Base-by-base conservation (phyloP, 768 basidiomycete genomes). In the Xerocomus brunneocitrinus region DNA sequence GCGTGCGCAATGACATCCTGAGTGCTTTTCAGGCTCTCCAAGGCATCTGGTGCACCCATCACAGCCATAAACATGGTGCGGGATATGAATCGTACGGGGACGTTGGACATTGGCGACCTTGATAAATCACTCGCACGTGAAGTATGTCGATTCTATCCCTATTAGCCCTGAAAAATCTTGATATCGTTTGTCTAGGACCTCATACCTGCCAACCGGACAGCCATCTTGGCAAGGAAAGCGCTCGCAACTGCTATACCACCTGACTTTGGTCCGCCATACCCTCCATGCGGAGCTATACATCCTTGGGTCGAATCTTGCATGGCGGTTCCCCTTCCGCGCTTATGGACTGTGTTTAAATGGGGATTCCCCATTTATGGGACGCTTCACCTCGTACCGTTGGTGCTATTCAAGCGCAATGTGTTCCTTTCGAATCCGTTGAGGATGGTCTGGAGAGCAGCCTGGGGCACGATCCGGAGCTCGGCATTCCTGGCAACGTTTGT, bases 401-500 rank as follows among this genome's bases (percentile, higher is more conserved):
- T 98, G 10, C 73, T 97, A 5, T 91, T 98, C 70, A 89, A 91
- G 61, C 76, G 87, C 36, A 76, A 78, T 25, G 70, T 74, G 0
- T 89, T 95, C 66, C 62, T 78, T 46, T 74, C 79, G 40, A 80
- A 85, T 60, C 94, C 94, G 0, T 67, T 76, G 22, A 74, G 72
- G 39, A 84, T 94, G 72, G 69, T 93, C 1, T 64, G 82, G 8
- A 80, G 76, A 53, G 83, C 89, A 0, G 73, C 78, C 0, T 68
- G 81, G 65, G 93, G 92, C 8, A 92, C 91, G 24, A 68, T 83
- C 57, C 76, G 94, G 39, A 94, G 91, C 63, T 90, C 88, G 1
- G 83, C 91, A 0, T 98, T 98, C 73, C 70, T 98, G 24, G 90
- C 89, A 3, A 74, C 80, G 14, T 94, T 95, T 57, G 84, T 98